A percentile compares a stretch with the other conserved stretches of the same genome.
These are phyloP conservation scores for Kwoniella shivajii DNA, from an alignment of 1,284 basidiomycete genomes.

Conservation along the genomic window DNA sequence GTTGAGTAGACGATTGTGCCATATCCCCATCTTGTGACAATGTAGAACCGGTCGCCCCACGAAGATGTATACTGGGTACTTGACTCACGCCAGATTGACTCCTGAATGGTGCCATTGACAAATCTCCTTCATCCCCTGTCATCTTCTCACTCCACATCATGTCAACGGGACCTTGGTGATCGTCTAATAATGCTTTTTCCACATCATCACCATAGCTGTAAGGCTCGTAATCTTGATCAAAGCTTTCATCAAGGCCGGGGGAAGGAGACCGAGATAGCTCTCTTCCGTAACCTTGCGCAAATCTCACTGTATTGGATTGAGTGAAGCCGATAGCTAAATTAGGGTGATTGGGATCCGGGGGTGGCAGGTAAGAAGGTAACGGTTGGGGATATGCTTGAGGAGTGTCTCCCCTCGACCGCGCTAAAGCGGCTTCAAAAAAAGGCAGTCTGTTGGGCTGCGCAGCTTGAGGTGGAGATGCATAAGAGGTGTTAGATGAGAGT, in stretches of 20 bases:
- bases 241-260: conserved; percentile 31
- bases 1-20: conserved; percentile 60
- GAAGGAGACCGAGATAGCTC: conserved; percentile 39
- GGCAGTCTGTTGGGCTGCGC: conserved; percentile 22
- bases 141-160: conserved; percentile 16
- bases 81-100: not conserved
- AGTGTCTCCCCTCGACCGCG: conserved; percentile 28
- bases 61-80: conserved; percentile 20
- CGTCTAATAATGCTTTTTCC: conserved; percentile 38
- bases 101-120: conserved; percentile 22
- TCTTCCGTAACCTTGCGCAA: conserved; percentile 21
- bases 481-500: conserved; percentile 4
- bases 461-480: conserved; percentile 1
- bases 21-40: conserved; percentile 21
- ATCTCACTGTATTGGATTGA: conserved; percentile 36
- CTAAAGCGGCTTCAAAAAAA: conserved; percentile 47
- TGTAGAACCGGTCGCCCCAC: conserved; percentile 1
- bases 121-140: conserved; percentile 25
- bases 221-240: conserved; percentile 14
- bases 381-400: conserved; percentile 24
- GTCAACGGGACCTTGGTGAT: not conserved
- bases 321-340: conserved; percentile 39
- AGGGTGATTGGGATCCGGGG: conserved; percentile 48
- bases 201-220: conserved; percentile 26
- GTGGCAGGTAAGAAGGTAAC: conserved; percentile 39